Conservation (phyloP, 768 basidiomycete species). For the Tulasnella sp. region DNA sequence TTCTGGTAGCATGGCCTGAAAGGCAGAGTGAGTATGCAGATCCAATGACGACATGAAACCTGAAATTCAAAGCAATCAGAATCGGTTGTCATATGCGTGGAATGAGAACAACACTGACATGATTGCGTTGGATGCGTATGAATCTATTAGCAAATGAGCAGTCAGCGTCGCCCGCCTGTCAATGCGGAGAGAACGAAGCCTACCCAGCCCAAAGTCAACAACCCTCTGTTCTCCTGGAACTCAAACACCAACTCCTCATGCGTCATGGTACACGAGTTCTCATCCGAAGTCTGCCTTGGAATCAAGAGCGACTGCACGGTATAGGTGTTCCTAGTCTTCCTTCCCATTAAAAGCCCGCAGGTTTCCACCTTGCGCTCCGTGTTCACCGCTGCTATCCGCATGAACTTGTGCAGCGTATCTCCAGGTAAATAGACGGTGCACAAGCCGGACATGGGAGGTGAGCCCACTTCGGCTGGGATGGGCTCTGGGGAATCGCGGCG, state of each 20-base stretch:
- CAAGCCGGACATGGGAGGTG: conserved; percentile 34
- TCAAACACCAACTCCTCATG: conserved; percentile 81
- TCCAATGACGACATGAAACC: conserved; percentile 95
- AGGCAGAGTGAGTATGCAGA: conserved; percentile 84
- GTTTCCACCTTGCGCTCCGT: conserved; percentile 79
- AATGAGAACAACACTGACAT: conserved; percentile 47
- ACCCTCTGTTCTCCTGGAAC: conserved; percentile 73
- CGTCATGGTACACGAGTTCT: conserved; percentile 90
- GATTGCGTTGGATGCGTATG: conserved; percentile 90
- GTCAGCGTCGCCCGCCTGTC: background rate
- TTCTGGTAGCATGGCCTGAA: conserved; percentile 85
- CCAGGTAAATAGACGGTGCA: conserved; percentile 66
- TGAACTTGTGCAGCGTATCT: conserved; percentile 68
- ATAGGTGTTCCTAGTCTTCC: conserved; percentile 51
- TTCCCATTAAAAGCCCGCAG: conserved; percentile 80
- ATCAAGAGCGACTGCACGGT: conserved; percentile 78
- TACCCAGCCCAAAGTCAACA: conserved; percentile 92
- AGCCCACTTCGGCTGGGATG: background rate
- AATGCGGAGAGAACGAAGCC: conserved; percentile 32
- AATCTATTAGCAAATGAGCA: conserved; percentile 51
- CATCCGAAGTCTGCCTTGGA: conserved; percentile 82
- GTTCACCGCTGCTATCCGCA: conserved; percentile 72
- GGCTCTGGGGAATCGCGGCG: background rate
- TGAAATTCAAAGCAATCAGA: conserved; percentile 33
- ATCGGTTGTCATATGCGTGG: conserved; percentile 3